These are phyloP conservation scores for Parastagonospora avenae DNA, from an alignment of 2,329 filamentous ascomycete species.

Conservation along the genomic window DNA sequence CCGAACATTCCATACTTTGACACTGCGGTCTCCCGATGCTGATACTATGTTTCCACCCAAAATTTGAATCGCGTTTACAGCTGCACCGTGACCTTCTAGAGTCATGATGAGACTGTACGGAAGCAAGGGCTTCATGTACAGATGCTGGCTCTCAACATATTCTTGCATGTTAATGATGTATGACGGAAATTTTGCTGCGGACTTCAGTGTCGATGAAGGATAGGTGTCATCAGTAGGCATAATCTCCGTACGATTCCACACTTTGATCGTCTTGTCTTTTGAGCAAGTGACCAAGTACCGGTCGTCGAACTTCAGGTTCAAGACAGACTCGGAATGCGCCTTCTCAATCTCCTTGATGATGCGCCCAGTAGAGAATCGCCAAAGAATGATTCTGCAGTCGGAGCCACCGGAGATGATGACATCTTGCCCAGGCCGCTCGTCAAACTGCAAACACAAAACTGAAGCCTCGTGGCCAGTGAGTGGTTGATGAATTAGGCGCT, in stretches of 20 bases:
- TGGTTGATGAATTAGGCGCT: slow-evolving; percentile 75
- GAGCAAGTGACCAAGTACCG: slow-evolving; percentile 94
- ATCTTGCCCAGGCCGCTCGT: slow-evolving; percentile 84
- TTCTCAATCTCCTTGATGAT: slow-evolving; percentile 74
- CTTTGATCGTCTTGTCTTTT: slow-evolving; percentile 95
- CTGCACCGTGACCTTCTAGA: slow-evolving; percentile 83
- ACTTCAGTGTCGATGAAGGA: slow-evolving; percentile 47
- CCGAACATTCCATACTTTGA: slow-evolving; percentile 94
- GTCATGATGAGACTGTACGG: slow-evolving; percentile 79
- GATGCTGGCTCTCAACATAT: slow-evolving; percentile 40
- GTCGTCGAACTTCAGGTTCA: slow-evolving; percentile 92
- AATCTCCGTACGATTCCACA: slow-evolving; percentile 77
- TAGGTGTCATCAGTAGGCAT: slow-evolving; percentile 47
- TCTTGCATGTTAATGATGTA: slow-evolving; percentile 60
- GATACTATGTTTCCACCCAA: slow-evolving; percentile 86
- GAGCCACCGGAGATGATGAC: slow-evolving; percentile 95
- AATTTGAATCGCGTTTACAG: slow-evolving; percentile 96
- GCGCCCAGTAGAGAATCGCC: slow-evolving; percentile 90
- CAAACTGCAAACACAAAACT: slow-evolving; percentile 93
- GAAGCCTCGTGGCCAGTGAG: slow-evolving; percentile 80
- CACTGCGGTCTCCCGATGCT: slow-evolving; percentile 88
- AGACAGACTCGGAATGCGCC: slow-evolving; percentile 86
- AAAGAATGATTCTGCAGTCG: slow-evolving; percentile 87
- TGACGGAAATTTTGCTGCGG: slow-evolving; percentile 54
- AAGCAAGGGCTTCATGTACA: slow-evolving; percentile 61